A percentile compares a stretch with the other conserved stretches of the same genome.
phyloP scores from a whole-genome alignment of 805 yeast genomes.

The Candida loeiensis region DNA sequence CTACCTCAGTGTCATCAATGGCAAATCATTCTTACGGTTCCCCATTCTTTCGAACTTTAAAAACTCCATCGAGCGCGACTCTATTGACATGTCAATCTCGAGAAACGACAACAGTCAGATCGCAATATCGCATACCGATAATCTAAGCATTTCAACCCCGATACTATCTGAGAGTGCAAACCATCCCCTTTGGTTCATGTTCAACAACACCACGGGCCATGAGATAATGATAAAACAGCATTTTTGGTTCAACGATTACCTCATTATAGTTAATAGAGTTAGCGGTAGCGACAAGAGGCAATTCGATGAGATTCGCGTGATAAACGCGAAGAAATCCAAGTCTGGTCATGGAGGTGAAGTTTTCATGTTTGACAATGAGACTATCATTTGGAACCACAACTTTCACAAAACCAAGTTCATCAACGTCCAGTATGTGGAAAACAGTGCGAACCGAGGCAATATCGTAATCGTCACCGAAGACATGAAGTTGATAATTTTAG shows the following conservation, averaged over 20 bases:
- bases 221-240: slow-evolving; percentile 33
- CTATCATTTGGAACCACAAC: slow-evolving; percentile 37
- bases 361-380: slow-evolving; percentile 36
- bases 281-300: no score
- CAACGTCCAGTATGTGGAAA: slow-evolving; percentile 15
- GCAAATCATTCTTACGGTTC: slow-evolving; percentile 20
- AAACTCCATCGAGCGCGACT: slow-evolving; percentile 18
- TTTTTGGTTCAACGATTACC: slow-evolving; percentile 33
- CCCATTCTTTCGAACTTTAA: slow-evolving; percentile 33
- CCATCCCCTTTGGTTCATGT: slow-evolving; percentile 40
- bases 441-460: slow-evolving; percentile 6
- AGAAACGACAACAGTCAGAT: slow-evolving; percentile 24
- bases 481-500: slow-evolving; percentile 26
- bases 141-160: slow-evolving; percentile 30
- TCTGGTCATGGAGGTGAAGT: slow-evolving; percentile 30
- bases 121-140: slow-evolving; percentile 26
- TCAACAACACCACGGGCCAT: slow-evolving; percentile 30
- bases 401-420: slow-evolving; percentile 23
- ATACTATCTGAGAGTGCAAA: slow-evolving; percentile 20
- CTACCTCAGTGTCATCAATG: slow-evolving; percentile 23
- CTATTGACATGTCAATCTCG: slow-evolving; percentile 21
- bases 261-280: slow-evolving; percentile 35
- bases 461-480: slow-evolving; percentile 31
- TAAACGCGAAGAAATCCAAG: slow-evolving; percentile 29
- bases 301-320: slow-evolving; percentile 35